A percentile compares a stretch with the other conserved stretches of the same genome.
These are phyloP conservation scores for Solanum hybrid DNA, from an alignment of 305 asterid species.

Conservation along the genomic window DNA sequence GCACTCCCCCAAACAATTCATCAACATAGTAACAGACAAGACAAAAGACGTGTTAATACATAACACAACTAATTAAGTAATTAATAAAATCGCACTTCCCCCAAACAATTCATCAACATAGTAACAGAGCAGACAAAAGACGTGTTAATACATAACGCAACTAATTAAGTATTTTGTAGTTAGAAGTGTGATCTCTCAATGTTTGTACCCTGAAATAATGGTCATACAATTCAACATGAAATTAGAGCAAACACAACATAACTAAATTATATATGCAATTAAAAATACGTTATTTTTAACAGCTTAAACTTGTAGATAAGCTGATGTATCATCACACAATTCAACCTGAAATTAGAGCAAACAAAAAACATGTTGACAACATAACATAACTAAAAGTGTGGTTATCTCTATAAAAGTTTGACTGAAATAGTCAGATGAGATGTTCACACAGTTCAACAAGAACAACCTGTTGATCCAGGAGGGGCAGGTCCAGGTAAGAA, in stretches of 20 bases:
- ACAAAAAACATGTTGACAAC: background rate
- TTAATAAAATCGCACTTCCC: no score
- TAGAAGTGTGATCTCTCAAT: background rate
- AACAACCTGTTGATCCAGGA: conserved; percentile 27
- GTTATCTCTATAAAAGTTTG: background rate
- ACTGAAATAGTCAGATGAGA: background rate
- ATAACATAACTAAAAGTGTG: background rate
- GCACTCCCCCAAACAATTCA: background rate
- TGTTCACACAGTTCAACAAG: background rate
- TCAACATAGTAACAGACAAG: background rate
- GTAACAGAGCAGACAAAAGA: background rate
- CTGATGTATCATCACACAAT: background rate
- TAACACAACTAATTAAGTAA: background rate
- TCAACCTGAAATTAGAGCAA: background rate
- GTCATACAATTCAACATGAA: background rate
- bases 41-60: background rate
- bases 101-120: background rate
- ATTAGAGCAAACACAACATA: background rate
- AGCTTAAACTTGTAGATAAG: background rate
- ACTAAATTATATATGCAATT: background rate
- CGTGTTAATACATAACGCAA: background rate
- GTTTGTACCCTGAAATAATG: background rate
- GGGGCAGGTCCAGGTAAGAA: conserved; percentile 37
- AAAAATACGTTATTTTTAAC: background rate
- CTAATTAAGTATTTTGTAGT: background rate